A percentile compares a stretch with the other conserved stretches of the same genome.
phyloP scores from a whole-genome alignment of 1,284 basidiomycete genomes.

The Ustilago loliicola region DNA sequence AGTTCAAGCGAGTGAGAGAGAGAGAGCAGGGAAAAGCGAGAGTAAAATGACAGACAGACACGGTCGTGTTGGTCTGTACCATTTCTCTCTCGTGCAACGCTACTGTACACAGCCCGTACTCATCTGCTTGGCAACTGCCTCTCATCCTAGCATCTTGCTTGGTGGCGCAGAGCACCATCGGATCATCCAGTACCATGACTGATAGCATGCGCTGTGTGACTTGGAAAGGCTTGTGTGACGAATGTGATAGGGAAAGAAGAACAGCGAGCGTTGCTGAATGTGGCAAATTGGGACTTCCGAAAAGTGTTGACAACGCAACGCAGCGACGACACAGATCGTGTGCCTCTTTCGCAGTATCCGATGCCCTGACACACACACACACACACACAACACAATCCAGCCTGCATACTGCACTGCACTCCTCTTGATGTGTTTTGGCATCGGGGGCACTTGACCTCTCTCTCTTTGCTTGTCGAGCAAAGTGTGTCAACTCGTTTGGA shows the following conservation, averaged over 20 bases:
- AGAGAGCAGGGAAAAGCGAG: not conserved
- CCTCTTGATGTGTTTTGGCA: not conserved
- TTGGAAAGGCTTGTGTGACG: not conserved
- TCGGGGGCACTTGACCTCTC: not conserved
- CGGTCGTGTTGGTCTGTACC: not conserved
- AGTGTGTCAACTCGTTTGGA: not conserved
- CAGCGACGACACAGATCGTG: not conserved
- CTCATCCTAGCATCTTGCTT: too few species aligned
- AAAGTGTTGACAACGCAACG: not conserved
- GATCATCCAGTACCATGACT: not conserved
- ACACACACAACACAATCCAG: too few species aligned
- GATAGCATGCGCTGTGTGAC: not conserved
- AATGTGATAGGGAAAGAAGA: not conserved
- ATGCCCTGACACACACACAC: conserved; percentile 5
- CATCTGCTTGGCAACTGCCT: not conserved
- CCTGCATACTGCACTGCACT: too few species aligned
- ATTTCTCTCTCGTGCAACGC: not conserved
- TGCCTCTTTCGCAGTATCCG: not conserved
- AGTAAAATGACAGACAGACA: not conserved
- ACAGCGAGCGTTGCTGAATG: not conserved
- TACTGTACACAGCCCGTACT: not conserved
- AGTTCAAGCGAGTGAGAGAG: not conserved
- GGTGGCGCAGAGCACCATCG: not conserved
- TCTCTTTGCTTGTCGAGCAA: not conserved
- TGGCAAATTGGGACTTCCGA: not conserved